Evolutionary conservation across 2,329 filamentous ascomycete genomes (phyloP).

Genomic region (Chrysoporthe puriensis): DNA sequence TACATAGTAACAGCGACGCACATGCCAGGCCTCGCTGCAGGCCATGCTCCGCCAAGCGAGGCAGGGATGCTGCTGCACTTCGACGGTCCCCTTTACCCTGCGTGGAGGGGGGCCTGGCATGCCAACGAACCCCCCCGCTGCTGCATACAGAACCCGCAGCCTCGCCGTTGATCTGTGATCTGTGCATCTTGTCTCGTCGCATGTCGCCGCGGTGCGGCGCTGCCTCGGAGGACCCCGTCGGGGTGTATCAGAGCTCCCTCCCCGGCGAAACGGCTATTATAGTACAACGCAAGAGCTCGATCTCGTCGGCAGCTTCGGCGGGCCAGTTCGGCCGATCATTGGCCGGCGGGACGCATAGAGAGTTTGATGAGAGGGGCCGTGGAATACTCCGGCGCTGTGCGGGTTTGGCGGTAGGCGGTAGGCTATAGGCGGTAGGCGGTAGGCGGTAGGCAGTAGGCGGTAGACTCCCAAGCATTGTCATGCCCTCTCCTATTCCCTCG

Average conservation of each 20-base stretch:
- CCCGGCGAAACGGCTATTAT: too few species aligned
- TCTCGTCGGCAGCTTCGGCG: too few species aligned
- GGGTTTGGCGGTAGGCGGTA: neutral
- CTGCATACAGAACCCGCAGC: too few species aligned
- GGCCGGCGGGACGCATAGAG: neutral
- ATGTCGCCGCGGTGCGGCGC: neutral
- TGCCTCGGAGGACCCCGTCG: neutral
- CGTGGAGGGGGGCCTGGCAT: too few species aligned
- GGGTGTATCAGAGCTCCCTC: neutral
- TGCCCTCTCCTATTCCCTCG: neutral
- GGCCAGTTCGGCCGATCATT: neutral
- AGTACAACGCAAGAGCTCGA: too few species aligned
- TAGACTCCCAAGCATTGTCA: neutral
- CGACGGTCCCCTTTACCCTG: too few species aligned
- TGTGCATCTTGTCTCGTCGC: neutral
- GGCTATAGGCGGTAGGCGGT: too few species aligned
- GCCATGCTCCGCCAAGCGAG: too few species aligned
- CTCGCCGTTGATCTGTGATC: too few species aligned
- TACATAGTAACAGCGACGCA: neutral
- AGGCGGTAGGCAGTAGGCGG: neutral
- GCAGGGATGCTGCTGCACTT: too few species aligned
- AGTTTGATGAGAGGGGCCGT: slow-evolving; percentile 1
- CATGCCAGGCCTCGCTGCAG: neutral
- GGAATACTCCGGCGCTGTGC: neutral
- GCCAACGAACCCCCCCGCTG: too few species aligned